Evolutionary conservation across 176 grass and related monocot genomes (phyloP), one percentile per base, ranked within the genome.

Genomic region (Aegilops longissima): DNA sequence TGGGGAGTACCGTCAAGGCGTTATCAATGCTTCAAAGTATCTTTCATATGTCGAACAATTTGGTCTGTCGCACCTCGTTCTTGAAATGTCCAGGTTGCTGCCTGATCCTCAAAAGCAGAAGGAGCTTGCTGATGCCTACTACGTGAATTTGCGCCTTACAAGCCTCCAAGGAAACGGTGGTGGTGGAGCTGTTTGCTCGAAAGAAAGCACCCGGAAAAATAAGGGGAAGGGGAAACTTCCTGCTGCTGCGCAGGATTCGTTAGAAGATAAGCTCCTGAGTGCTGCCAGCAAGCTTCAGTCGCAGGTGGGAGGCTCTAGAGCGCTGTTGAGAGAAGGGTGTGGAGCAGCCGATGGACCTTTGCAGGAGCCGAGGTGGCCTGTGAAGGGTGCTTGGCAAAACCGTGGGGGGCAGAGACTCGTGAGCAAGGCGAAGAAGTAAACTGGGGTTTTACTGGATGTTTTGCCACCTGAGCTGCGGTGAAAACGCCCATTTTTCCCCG

Each of bases 31-130:
- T 54, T 66, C 70, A 69, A 89, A 92, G 70, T 95, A 95, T 65
- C 86, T 95, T 62, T 87, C 71, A 27, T 91, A 88, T 34, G 90
- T 91, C 2, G 86, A 95, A 80, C 93, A 95, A 70, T 95, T 95
- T 89, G 88, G 83, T 49, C 86, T 95, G 14, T 90, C 77, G 68
- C 91, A 92, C 83, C 89, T 95, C 30, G 85, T 92, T 81, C 88
- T 66, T 69, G 93, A 95, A 82, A 85, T 95, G 85, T 86, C 93
- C 8, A 61, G 80, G 10, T 81, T 93, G 16, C 89, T 88, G 71
- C 90, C 93, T 35, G 90, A 89, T 89, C 23, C 67, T 18, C 75
- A 81, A 27, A 95, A 92, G 78, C 88, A 89, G 86, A 90, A 87
- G 70, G 93, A 95, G 66, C 78, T 95, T 27, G 83, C 80, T 76